Conservation (phyloP, 1,284 basidiomycete species). For the Xanthoconium separans region DNA sequence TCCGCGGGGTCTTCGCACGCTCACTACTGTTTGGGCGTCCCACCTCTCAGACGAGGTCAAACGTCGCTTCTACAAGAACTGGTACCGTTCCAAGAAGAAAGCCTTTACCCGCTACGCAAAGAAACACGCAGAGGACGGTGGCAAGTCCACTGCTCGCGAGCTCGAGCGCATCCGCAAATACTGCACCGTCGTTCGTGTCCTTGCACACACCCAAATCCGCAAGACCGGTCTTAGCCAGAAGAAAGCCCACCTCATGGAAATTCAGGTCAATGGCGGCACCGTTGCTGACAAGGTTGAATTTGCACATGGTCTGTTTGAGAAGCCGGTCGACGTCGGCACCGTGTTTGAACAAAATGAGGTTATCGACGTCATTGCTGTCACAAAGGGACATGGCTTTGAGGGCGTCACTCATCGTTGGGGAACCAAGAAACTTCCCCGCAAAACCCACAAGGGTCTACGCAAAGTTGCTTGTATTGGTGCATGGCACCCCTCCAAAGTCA, state of each 20-base stretch:
- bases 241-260: constrained; percentile 99
- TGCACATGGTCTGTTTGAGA: constrained; percentile 95
- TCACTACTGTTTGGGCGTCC: constrained; percentile 82
- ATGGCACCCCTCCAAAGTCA: constrained; percentile 99
- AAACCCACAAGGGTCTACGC: constrained; percentile 99
- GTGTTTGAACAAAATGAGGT: constrained; percentile 98
- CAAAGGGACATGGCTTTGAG: constrained; percentile 99
- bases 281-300: constrained; percentile 98
- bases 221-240: constrained; percentile 98
- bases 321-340: constrained; percentile 83
- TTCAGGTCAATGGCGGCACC: constrained; percentile 98
- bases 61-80: constrained; percentile 99
- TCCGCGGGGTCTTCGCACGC: constrained; percentile 93
- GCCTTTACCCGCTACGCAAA: constrained; percentile 99
- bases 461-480: constrained; percentile 99
- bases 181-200: constrained; percentile 99
- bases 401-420: constrained; percentile 99
- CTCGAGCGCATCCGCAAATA: constrained; percentile 99
- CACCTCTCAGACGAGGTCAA: constrained; percentile 90
- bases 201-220: constrained; percentile 98
- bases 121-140: constrained; percentile 96
- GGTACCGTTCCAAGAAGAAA: constrained; percentile 99
- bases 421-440: constrained; percentile 97
- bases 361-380: constrained; percentile 97
- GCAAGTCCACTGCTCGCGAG: constrained; percentile 92